Evolutionary conservation across 805 yeast species (phyloP).

Genomic region (Candida coquimbonensis): DNA sequence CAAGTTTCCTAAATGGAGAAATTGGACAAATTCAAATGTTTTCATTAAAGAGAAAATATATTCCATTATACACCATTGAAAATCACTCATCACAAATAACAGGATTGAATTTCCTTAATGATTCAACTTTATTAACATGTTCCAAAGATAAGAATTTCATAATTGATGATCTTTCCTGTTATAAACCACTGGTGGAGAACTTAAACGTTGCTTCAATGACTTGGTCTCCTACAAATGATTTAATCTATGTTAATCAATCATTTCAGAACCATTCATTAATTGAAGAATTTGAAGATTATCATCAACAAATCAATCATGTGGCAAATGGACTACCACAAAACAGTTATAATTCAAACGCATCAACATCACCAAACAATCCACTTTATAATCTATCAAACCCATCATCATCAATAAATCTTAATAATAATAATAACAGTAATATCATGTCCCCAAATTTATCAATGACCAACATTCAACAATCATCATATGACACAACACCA

Average conservation of each 20-base stretch:
- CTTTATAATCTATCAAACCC: conserved; percentile 1
- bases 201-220: conserved; percentile 44
- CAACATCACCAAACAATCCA: conserved; percentile 3
- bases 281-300: conserved; percentile 16
- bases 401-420: not conserved
- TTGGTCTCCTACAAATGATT: conserved; percentile 50
- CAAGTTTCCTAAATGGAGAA: conserved; percentile 68
- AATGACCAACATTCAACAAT: conserved; percentile 4
- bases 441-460: conserved; percentile 8
- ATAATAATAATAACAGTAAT: too few species aligned
- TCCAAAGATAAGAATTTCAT: conserved; percentile 44
- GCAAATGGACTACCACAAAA: not conserved
- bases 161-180: conserved; percentile 40
- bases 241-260: conserved; percentile 46
- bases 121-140: conserved; percentile 39
- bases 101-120: conserved; percentile 50
- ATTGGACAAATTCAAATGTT: conserved; percentile 52
- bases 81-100: conserved; percentile 43
- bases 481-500: not conserved
- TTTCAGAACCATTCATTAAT: conserved; percentile 29
- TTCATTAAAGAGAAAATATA: conserved; percentile 60
- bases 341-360: conserved; percentile 3
- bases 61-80: conserved; percentile 54
- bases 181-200: conserved; percentile 40
- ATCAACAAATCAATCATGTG: not conserved